Percentiles rank a stretch among this genome's conserved stretches.
phyloP scores from a whole-genome alignment of 106 monocot species.

The Agapanthus africanus region DNA sequence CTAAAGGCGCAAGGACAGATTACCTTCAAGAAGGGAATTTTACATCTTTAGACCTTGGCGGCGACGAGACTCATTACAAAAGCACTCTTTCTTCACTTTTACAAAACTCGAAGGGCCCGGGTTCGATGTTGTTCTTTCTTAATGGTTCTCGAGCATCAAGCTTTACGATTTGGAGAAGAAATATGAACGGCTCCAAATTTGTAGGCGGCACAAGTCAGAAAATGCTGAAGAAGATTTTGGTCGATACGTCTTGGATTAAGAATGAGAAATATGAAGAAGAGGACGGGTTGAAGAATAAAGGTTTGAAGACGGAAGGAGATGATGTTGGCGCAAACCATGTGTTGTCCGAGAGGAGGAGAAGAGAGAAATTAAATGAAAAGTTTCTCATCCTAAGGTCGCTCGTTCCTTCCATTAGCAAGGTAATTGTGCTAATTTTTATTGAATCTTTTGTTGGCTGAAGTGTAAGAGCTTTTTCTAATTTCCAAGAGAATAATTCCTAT shows the following conservation, averaged over 20 bases:
- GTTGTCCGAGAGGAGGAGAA: conserved; percentile 55
- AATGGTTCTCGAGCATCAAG: conserved; percentile 27
- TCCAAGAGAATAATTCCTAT: too few species aligned
- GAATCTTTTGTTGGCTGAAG: not conserved
- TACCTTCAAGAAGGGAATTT: conserved; percentile 21
- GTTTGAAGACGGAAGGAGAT: conserved; percentile 28
- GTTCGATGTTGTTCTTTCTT: conserved; percentile 1
- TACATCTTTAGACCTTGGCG: conserved; percentile 27
- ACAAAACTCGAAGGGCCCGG: conserved; percentile 12
- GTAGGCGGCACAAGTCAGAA: conserved; percentile 25
- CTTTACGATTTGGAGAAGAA: conserved; percentile 45
- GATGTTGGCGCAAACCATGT: conserved; percentile 33
- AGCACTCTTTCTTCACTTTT: conserved; percentile 42
- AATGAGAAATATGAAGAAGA: conserved; percentile 10
- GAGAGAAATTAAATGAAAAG: conserved; percentile 84
- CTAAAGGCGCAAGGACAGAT: conserved; percentile 15
- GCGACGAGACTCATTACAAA: conserved; percentile 34
- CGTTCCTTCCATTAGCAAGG: conserved; percentile 76
- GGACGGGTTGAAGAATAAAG: conserved; percentile 13
- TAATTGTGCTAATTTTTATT: conserved; percentile 13
- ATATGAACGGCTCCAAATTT: not conserved
- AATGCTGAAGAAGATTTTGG: conserved; percentile 58
- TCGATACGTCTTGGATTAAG: conserved; percentile 27
- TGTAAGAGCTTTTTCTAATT: not conserved
- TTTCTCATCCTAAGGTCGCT: conserved; percentile 60